These are phyloP conservation scores for Lasiodiplodia hormozganensis DNA, from an alignment of 2,329 filamentous ascomycete species.

Conservation along the genomic window DNA sequence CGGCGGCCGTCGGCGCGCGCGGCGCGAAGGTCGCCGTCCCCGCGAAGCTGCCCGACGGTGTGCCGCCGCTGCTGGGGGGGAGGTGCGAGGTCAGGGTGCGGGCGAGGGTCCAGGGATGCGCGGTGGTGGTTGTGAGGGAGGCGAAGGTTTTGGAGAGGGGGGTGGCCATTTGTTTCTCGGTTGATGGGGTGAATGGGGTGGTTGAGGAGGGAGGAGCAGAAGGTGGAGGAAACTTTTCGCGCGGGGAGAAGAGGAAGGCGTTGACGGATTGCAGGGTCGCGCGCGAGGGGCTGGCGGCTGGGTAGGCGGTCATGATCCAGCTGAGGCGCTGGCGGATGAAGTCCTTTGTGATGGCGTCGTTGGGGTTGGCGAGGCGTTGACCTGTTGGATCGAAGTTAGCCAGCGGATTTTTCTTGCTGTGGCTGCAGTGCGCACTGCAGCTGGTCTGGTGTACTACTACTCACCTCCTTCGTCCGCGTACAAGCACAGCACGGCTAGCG, in stretches of 20 bases:
- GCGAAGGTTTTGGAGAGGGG: neutral
- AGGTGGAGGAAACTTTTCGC: neutral
- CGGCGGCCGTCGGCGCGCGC: conserved; percentile 57
- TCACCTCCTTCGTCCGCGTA: conserved; percentile 71
- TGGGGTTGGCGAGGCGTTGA: neutral
- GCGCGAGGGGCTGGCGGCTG: conserved; percentile 82
- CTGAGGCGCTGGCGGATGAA: conserved; percentile 78
- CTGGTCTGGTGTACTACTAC: neutral
- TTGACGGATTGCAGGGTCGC: conserved; percentile 91
- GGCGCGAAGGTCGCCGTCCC: conserved; percentile 71
- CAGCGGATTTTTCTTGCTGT: too few relatives aligned
- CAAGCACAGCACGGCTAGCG: conserved; percentile 77
- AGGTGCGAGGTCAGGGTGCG: conserved; percentile 62
- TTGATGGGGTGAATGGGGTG: too few relatives aligned
- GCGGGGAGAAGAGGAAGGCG: conserved; percentile 72
- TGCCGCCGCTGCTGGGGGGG: conserved; percentile 50
- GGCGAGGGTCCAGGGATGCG: conserved; percentile 65
- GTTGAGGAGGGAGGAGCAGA: neutral
- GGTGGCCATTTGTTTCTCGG: neutral
- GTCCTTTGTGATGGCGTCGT: conserved; percentile 67
- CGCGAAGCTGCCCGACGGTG: conserved; percentile 70
- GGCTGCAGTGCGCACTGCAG: too few relatives aligned
- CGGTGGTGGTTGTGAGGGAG: neutral
- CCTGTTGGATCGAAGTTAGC: neutral
- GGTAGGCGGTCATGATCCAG: conserved; percentile 80